phyloP scores from a whole-genome alignment of 2,329 filamentous ascomycete genomes.

The Arthroderma uncinatum region DNA sequence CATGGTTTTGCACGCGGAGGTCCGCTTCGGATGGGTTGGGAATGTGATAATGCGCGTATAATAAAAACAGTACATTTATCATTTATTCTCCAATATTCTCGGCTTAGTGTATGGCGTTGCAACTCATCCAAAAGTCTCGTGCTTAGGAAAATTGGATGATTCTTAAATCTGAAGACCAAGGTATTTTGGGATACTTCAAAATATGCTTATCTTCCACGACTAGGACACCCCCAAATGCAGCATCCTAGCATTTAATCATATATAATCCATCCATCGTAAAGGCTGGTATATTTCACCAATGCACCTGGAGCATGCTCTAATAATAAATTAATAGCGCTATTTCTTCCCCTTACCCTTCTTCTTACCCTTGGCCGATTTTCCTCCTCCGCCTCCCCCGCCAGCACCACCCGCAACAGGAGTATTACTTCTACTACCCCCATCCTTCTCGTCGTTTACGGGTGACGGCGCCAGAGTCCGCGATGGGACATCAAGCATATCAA shows the following conservation, averaged over 20 bases:
- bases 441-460: conserved; percentile 19
- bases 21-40: conserved; percentile 4
- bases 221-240: no score
- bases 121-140: neutral
- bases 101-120: neutral
- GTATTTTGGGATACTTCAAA: no score
- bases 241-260: neutral
- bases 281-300: neutral
- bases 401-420: conserved; percentile 34
- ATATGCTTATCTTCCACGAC: no score
- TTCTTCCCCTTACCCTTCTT: conserved; percentile 64
- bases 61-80: neutral
- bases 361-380: conserved; percentile 58
- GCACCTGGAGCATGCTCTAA: no score
- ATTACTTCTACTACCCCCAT: conserved; percentile 29
- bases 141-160: no score
- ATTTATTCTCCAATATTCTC: conserved; percentile 7
- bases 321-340: no score
- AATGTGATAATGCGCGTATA: neutral
- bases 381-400: conserved; percentile 61
- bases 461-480: neutral
- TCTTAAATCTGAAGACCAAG: no score
- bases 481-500: conserved; percentile 30
- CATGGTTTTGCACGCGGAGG: conserved; percentile 1
- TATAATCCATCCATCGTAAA: neutral